These are phyloP conservation scores for Xylaria flabelliformis DNA, from an alignment of 495 filamentous ascomycete species.

Conservation along the genomic window DNA sequence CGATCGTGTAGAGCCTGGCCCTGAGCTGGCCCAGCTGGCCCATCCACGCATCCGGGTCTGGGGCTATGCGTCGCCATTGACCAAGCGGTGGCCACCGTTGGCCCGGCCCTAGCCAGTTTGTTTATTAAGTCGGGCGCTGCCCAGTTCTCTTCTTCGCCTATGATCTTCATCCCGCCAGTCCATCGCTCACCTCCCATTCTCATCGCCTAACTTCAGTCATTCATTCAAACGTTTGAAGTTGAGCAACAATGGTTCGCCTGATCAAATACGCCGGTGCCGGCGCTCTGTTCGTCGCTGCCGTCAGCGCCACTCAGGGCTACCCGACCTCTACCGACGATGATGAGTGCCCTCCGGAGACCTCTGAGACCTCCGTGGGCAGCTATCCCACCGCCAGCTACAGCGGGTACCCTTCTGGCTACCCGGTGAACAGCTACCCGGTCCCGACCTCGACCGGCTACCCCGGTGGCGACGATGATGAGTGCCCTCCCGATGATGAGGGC, in stretches of 20 bases:
- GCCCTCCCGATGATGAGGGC: conserved; percentile 31
- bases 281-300: conserved; percentile 38
- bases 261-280: conserved; percentile 42
- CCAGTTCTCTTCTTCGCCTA: conserved; percentile 8
- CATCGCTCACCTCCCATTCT: conserved; percentile 27
- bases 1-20: conserved; percentile 10
- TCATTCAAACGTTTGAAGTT: conserved; percentile 35
- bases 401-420: conserved; percentile 26
- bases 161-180: conserved; percentile 31
- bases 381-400: conserved; percentile 27
- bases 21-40: not conserved
- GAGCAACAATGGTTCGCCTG: conserved; percentile 39
- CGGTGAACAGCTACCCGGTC: conserved; percentile 24
- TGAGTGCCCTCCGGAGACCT: conserved; percentile 14
- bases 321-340: not conserved
- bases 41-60: conserved; percentile 15
- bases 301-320: conserved; percentile 31
- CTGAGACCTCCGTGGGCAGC: not conserved
- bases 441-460: conserved; percentile 33
- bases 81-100: not conserved
- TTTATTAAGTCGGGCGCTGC: conserved; percentile 21
- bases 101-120: not conserved
- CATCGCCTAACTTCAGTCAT: conserved; percentile 41
- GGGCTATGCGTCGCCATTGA: not conserved
- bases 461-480: conserved; percentile 33